phyloP scores from a whole-genome alignment of 257 asterid species.

The Salvia miltiorrhiza region DNA sequence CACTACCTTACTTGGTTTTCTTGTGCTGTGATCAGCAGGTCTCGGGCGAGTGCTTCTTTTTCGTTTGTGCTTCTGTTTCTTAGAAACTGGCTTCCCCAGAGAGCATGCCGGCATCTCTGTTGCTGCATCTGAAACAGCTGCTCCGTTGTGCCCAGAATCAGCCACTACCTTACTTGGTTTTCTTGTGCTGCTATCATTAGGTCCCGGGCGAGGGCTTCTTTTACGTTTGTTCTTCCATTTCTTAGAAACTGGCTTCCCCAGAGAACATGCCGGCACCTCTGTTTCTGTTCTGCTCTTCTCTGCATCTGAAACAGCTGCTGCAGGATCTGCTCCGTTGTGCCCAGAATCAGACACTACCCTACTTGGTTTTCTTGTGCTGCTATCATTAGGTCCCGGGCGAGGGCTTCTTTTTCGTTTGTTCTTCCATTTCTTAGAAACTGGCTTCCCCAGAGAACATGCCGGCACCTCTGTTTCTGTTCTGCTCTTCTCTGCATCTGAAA shows the following conservation, averaged over 20 bases:
- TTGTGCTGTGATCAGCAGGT: not conserved
- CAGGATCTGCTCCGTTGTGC: not conserved
- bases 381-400: not conserved
- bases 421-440: not conserved
- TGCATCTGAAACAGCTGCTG: too few species aligned
- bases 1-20: not conserved
- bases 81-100: not conserved
- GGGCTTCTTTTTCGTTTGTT: not conserved
- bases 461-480: not conserved
- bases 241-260: too few species aligned
- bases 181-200: too few species aligned
- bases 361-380: not conserved
- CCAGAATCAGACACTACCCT: constrained; percentile 11
- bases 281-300: too few species aligned
- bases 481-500: too few species aligned
- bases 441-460: not conserved
- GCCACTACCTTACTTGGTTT: too few species aligned
- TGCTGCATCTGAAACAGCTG: constrained; percentile 17
- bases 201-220: too few species aligned
- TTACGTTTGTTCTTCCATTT: too few species aligned
- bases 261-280: too few species aligned
- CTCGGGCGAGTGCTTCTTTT: not conserved
- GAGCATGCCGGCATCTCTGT: not conserved
- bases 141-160: too few species aligned
- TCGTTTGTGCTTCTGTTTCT: not conserved